phyloP scores from a whole-genome alignment of 2,329 filamentous ascomycete species.

The Fusarium aywerte region DNA sequence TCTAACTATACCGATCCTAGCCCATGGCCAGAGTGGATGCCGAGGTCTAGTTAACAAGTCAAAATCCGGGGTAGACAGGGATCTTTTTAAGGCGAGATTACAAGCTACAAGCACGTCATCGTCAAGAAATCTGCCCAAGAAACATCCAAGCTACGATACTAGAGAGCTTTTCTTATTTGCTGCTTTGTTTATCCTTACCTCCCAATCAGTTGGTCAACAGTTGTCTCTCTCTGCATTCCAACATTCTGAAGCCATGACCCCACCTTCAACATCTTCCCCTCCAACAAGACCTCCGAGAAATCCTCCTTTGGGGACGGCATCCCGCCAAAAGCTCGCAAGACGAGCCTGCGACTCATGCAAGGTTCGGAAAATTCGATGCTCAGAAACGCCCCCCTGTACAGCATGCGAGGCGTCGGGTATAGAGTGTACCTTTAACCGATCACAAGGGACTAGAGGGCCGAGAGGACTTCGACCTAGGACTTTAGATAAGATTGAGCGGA shows the following conservation, averaged over 20 bases:
- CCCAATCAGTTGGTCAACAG: background rate
- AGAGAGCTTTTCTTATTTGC: constrained; percentile 8
- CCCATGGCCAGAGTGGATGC: background rate
- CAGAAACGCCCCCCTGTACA: constrained; percentile 58
- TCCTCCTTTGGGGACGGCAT: constrained; percentile 16
- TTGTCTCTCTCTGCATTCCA: background rate
- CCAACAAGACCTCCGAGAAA: constrained; percentile 29
- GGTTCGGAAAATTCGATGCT: constrained; percentile 63
- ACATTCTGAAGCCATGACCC: constrained; percentile 26
- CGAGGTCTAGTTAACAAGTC: background rate
- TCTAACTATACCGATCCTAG: constrained; percentile 2
- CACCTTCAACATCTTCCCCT: constrained; percentile 21
- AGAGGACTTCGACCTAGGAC: constrained; percentile 59
- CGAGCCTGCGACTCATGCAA: constrained; percentile 64
- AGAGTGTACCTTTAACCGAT: constrained; percentile 61
- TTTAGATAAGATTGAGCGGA: constrained; percentile 53
- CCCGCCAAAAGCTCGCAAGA: constrained; percentile 40
- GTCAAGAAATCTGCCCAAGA: background rate
- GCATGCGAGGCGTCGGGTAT: constrained; percentile 58
- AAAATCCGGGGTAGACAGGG: constrained; percentile 36
- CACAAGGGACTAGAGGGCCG: constrained; percentile 58
- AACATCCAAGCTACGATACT: constrained; percentile 4
- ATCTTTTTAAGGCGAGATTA: constrained; percentile 28
- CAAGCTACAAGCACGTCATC: constrained; percentile 40
- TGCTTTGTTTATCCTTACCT: background rate